phyloP scores from a whole-genome alignment of 352 stramenopile genomes.

The Pythium grandisporangium region DNA sequence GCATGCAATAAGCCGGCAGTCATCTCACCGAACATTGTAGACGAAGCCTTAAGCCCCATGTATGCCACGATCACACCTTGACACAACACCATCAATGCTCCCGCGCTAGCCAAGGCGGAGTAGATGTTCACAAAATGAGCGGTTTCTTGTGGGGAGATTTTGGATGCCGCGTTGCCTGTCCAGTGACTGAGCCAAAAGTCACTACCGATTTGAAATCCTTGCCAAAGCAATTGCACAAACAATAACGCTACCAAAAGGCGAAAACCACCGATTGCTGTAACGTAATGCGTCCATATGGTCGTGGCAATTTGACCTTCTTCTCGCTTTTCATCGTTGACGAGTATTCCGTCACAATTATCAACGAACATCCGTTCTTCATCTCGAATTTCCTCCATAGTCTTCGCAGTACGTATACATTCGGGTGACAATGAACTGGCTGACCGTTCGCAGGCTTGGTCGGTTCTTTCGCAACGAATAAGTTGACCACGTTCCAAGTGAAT shows the following conservation, averaged over 20 bases:
- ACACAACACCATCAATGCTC: background rate
- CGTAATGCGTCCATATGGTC: constrained; percentile 11
- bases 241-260: constrained; percentile 1
- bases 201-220: constrained; percentile 56
- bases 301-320: constrained; percentile 8
- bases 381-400: too few species aligned
- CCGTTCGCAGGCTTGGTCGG: too few species aligned
- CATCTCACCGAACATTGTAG: constrained; percentile 80
- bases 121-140: background rate
- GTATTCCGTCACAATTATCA: background rate
- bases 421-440: too few species aligned
- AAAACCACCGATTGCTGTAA: constrained; percentile 8
- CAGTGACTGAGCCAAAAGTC: constrained; percentile 90
- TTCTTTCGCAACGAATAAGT: constrained; percentile 9
- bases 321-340: constrained; percentile 16
- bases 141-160: background rate
- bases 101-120: background rate
- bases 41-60: constrained; percentile 6
- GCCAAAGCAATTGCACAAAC: constrained; percentile 25
- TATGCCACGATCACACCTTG: background rate
- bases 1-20: constrained; percentile 75
- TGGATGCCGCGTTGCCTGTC: constrained; percentile 19
- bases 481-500: too few species aligned
- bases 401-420: too few species aligned
- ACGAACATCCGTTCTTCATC: too few species aligned